phyloP scores from a whole-genome alignment of 768 basidiomycete genomes.

The Termitomyces sp. region DNA sequence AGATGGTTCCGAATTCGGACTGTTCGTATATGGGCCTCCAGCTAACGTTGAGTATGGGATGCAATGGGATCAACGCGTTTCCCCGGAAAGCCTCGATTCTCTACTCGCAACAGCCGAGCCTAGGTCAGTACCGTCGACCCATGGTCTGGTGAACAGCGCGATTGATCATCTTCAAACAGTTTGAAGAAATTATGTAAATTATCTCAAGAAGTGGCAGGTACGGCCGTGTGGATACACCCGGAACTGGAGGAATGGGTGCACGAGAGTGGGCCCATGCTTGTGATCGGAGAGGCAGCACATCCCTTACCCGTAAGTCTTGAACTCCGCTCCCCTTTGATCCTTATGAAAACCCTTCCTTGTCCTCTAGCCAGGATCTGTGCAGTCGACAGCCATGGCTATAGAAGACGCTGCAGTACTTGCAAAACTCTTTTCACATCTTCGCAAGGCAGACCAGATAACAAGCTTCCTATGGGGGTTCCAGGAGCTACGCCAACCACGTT shows the following conservation, averaged over 20 bases:
- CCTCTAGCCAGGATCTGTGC: constrained; percentile 45
- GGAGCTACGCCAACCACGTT: constrained; percentile 49
- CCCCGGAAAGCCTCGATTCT: constrained; percentile 25
- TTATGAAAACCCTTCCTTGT: background rate
- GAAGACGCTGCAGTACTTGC: constrained; percentile 62
- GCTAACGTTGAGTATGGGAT: constrained; percentile 21
- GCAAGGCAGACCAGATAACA: constrained; percentile 41
- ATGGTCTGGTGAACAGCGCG: background rate
- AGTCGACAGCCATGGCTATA: constrained; percentile 44
- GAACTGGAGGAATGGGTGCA: constrained; percentile 50
- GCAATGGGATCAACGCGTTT: constrained; percentile 22
- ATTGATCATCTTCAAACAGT: constrained; percentile 17
- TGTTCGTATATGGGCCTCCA: constrained; percentile 25
- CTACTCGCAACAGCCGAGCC: constrained; percentile 30
- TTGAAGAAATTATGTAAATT: constrained; percentile 34
- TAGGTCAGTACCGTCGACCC: constrained; percentile 24
- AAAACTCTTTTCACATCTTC: constrained; percentile 54
- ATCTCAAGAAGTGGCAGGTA: constrained; percentile 28
- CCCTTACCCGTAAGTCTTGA: constrained; percentile 41
- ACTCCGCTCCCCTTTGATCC: background rate
- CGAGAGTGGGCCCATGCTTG: constrained; percentile 35
- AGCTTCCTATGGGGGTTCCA: constrained; percentile 51
- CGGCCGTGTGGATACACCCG: constrained; percentile 32
- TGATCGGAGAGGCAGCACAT: constrained; percentile 55
- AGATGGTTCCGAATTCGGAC: constrained; percentile 26